phyloP scores from a whole-genome alignment of 106 monocot species.

The Triglochin maritima region DNA sequence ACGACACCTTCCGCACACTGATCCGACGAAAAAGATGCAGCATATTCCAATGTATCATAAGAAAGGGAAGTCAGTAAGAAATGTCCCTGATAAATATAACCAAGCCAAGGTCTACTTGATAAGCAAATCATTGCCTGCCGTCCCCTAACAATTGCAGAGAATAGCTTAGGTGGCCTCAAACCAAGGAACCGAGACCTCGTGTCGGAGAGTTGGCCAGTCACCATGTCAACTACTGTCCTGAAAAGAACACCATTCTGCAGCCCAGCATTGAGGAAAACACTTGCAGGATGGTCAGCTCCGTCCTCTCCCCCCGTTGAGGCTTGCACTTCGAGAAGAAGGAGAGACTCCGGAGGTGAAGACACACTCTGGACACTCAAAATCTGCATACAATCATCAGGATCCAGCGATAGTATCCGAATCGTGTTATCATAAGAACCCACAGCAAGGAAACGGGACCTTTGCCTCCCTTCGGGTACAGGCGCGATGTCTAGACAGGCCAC shows the following conservation, averaged over 20 bases:
- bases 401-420: conserved; percentile 83
- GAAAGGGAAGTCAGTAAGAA: conserved; percentile 86
- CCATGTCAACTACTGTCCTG: conserved; percentile 94
- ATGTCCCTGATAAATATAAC: conserved; percentile 95
- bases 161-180: conserved; percentile 82
- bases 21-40: conserved; percentile 93
- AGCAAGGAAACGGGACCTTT: conserved; percentile 91
- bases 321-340: conserved; percentile 86
- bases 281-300: conserved; percentile 97
- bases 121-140: conserved; percentile 88
- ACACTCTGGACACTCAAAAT: conserved; percentile 91
- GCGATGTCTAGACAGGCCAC: conserved; percentile 96
- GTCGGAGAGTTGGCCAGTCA: conserved; percentile 93
- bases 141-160: conserved; percentile 76
- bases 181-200: conserved; percentile 86
- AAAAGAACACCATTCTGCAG: conserved; percentile 94
- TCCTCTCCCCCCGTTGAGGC: conserved; percentile 93
- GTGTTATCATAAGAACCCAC: conserved; percentile 97
- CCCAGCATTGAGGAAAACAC: conserved; percentile 95
- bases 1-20: conserved; percentile 99
- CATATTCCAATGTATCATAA: conserved; percentile 85
- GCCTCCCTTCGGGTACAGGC: conserved; percentile 92
- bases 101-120: conserved; percentile 95
- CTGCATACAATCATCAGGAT: conserved; percentile 99
- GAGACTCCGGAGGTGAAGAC: conserved; percentile 91